Base-by-base conservation (phyloP, 129 eudicot genomes). In the Ambrosia trifida region DNA sequence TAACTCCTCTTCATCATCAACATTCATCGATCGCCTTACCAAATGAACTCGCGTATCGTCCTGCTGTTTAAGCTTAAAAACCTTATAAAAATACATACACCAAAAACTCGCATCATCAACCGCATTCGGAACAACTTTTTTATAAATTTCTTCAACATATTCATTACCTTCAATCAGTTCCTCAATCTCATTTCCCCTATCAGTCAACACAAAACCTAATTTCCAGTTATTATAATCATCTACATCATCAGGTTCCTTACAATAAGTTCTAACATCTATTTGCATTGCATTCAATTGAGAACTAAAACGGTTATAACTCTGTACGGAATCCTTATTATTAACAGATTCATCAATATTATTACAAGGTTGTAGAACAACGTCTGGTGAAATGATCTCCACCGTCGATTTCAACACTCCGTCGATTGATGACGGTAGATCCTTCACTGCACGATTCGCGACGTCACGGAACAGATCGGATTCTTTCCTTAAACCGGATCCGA, bases 161-260 rank as follows among this genome's bases (percentile, higher is more conserved):
- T 80, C 91, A 68, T 73, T 76, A 20, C 85, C 88, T 60, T 64
- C 84, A 72, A 89, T 54, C 66, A 86, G 67, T n/a, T 65, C 72
- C 70, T 70, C 85, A 71, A 92, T 76, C 24, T 86, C 96, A 18
- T 83, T 80, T 45, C 45, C 68, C 86, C 95, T 38, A n/a, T n/a
- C n/a, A 20, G n/a, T n/a, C n/a, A n/a, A n/a, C n/a, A n/a, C n/a
- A n/a, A n/a, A n/a, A n/a, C n/a, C n/a, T n/a, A n/a, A 67, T 36
- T 78, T 86, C 98, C 98, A 92, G 79, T 82, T 86, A 61, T 14
- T 53, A 79, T 72, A 92, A 59, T 92, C 96, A 69, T 76, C 87
- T 35, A 64, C 44, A 78, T 92, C 98, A 75, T 89, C 95, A 11
- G 88, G 86, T 4, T 87, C 95, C 18, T 81, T 87, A 40, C 76